Evolutionary conservation across 2,329 filamentous ascomycete species (phyloP), one percentile per base, ranked within the genome.

Genomic region (Sarocladium kiliense): DNA sequence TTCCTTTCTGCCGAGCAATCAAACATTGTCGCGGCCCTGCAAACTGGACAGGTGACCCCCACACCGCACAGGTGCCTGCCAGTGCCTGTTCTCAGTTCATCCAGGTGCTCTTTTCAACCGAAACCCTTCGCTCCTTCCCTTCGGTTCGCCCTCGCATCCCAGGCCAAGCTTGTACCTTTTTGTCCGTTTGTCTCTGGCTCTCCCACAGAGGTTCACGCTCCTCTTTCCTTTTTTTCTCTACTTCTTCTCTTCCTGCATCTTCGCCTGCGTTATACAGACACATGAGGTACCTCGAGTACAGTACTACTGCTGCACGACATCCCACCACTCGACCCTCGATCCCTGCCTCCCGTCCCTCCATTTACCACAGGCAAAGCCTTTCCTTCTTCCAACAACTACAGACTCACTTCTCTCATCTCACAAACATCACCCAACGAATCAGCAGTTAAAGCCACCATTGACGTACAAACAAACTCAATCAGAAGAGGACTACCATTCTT

Each of bases 271-370:
- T 16, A 41, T 6, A 41, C 37, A 41, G 5, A n/a, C n/a, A n/a
- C n/a, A n/a, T 41, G 7, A n/a, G 37, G 41, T 44, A 44, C 41
- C 16, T 16, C 36, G 30, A 9, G 30, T 34, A 14, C 37, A 18
- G 44, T 47, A n/a, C 47, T 23, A 14, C n/a, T 51, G 27, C 47
- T 51, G 47, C 47, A 51, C 47, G 47, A 51, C 47, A 51, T 51
- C 30, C 27, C 47, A 19, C 23, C 19, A 7, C 25, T 51, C 26
- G 30, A 51, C 47, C 47, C 47, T 18, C 47, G 30, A 23, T 51
- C 47, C 47, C 47, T 51, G 30, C 30, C 47, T 51, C 47, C 47
- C 30, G 47, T 18, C 27, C 27, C 27, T 36, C 47, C 47, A 51
- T 32, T 51, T 16, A 45, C 19, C 41, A 45, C n/a, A 21, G 12